Evolutionary conservation across 2,329 filamentous ascomycete species (phyloP), one percentile per base, ranked within the genome.

Genomic region (Xylaria sp.): DNA sequence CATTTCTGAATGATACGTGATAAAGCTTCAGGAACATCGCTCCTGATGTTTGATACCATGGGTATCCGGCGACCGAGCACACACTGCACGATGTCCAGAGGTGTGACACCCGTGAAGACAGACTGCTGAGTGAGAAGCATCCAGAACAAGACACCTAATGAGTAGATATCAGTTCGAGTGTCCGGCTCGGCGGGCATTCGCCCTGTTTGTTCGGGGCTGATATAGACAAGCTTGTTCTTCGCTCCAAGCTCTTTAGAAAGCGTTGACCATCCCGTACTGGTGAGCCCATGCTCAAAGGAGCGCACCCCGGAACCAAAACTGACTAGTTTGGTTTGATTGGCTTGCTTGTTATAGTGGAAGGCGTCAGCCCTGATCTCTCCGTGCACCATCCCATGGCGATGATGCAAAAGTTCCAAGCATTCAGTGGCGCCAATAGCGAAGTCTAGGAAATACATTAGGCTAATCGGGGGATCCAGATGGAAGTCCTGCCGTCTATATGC

Each of bases 141-240:
- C 91, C 94, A 98, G 79, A 98, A 95, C 1, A 98, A 81, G 48
- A 98, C 90, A 3, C 95, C 95, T 0, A 98, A 84, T 0, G 93
- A 94, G 82, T 98, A 98, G 39, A 98, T 97, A 80, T 98, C 95
- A 18, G 95, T 98, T 50, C 95, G 89, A 52, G 89, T 93, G 80
- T 98, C 95, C 1, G 95, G 95, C 79, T 98, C 94, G 3, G 93
- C 94, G 2, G 94, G 93, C 87, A 98, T 92, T 23, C 95, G 90
- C 15, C 95, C 95, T 2, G 95, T 98, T 83, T 98, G 95, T 78
- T 98, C 95, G 0, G 95, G 94, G 56, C 94, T 95, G 78, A 98
- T 97, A 78, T 94, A 98, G 61, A 94, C 89, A 23, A 98, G 84
- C 80, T 97, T 97, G 77, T 94, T 91, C 81, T 94, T 94, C 50